These are phyloP conservation scores for Termitomyces sp. DNA, from an alignment of 768 basidiomycete species.

Conservation along the genomic window DNA sequence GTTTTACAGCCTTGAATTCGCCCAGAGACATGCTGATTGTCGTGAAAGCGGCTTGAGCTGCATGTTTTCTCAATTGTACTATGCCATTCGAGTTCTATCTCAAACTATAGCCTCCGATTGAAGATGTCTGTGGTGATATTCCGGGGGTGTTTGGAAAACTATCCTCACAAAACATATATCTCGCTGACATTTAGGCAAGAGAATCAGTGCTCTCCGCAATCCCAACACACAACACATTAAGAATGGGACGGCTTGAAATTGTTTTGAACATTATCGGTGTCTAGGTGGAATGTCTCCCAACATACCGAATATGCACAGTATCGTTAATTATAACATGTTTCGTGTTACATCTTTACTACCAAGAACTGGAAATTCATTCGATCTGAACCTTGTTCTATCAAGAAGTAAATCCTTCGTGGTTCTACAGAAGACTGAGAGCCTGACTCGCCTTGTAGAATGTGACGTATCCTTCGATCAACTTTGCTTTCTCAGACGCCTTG, in stretches of 20 bases:
- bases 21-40: background rate
- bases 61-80: background rate
- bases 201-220: background rate
- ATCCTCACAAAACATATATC: background rate
- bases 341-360: background rate
- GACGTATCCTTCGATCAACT: constrained; percentile 57
- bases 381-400: constrained; percentile 34
- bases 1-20: background rate
- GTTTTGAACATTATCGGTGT: too few species aligned
- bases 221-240: background rate
- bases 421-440: background rate
- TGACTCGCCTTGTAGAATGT: constrained; percentile 73
- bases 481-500: constrained; percentile 43
- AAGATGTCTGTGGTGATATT: background rate
- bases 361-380: constrained; percentile 9
- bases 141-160: background rate
- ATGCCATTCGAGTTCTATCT: background rate
- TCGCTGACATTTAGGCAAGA: background rate
- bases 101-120: background rate
- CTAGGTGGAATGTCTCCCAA: too few species aligned
- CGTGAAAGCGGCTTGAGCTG: background rate
- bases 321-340: background rate
- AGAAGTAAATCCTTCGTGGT: background rate
- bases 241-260: background rate
- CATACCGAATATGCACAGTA: too few species aligned